A percentile compares a stretch with the other conserved stretches of the same genome.
phyloP scores from a whole-genome alignment of 164 flowering plant genomes.

The Amborella trichopoda region DNA sequence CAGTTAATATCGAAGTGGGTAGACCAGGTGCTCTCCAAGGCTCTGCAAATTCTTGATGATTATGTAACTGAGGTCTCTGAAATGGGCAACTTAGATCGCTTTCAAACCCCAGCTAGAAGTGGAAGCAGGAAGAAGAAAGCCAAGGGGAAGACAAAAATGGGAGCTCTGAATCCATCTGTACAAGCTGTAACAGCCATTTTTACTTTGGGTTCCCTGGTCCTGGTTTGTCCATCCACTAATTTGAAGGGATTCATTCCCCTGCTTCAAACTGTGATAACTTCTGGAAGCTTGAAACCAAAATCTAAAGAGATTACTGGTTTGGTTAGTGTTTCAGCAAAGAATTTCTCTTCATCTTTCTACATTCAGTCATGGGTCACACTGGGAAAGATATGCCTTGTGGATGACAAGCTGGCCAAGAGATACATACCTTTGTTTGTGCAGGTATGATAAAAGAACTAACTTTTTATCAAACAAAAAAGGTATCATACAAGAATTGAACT shows the following conservation, averaged over 20 bases:
- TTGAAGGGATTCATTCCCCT: slow-evolving; percentile 42
- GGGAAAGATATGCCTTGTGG: slow-evolving; percentile 93
- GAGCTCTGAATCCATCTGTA: slow-evolving; percentile 14
- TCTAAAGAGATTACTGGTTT: slow-evolving; percentile 32
- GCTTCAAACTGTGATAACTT: slow-evolving; percentile 72
- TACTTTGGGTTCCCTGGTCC: slow-evolving; percentile 73
- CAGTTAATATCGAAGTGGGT: slow-evolving; percentile 55
- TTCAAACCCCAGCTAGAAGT: slow-evolving; percentile 50
- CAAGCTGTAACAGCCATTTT: slow-evolving; percentile 58
- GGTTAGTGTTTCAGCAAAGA: slow-evolving; percentile 28
- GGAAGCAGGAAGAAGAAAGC: slow-evolving; percentile 10
- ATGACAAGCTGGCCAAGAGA: slow-evolving; percentile 78
- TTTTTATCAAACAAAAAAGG: no score
- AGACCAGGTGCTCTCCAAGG: slow-evolving; percentile 50
- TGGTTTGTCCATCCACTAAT: slow-evolving; percentile 68
- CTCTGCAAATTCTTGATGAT: slow-evolving; percentile 38
- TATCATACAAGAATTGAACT: no score
- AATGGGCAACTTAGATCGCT: slow-evolving; percentile 19
- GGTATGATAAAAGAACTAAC: no score
- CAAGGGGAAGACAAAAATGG: slow-evolving; percentile 21
- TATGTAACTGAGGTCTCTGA: slow-evolving; percentile 35
- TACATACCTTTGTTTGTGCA: slow-evolving; percentile 92
- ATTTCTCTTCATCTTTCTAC: slow-evolving; percentile 58
- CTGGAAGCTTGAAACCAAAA: slow-evolving; percentile 41
- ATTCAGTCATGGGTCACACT: slow-evolving; percentile 89